Base-by-base conservation (phyloP, 306 rosid genomes). In the Dryas drummondii region DNA sequence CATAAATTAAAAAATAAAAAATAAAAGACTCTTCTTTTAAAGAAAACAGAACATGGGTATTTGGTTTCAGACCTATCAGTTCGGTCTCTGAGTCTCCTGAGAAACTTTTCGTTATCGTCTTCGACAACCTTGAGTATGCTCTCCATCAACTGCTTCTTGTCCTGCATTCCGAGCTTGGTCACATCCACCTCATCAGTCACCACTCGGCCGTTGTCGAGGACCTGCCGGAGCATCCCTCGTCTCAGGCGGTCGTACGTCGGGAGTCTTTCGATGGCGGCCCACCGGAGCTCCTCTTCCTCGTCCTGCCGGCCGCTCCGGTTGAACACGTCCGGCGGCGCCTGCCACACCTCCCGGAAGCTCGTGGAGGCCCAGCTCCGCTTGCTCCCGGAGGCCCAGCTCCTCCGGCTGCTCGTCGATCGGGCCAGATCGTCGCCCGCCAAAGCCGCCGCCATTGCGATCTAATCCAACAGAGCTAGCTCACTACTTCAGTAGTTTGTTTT, bases 201-300 rank as follows among this genome's bases (percentile, higher is more conserved):
- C 54, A 88, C 84, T 3, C 61, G 73, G 7, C 97, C 91, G 55
- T 63, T 73, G 14, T 91, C 96, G 4, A 84, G 68, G 2, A 82
- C 96, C 37, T 79, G 83, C 50, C 77, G 80, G 4, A 91, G 74
- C 68, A 94, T 60, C 71, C 93, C 91, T 74, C 84, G 88, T 26
- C 84, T 84, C 65, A 94, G 5, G 66, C 97, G 79, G 9, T 91
- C 97, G 77, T 86, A 94, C 1, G 98, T 91, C 1, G 98, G 97
- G 63, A 94, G 96, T 68, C 97, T 81, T 82, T 94, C 93, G 17
- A 91, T 80, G 5, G 98, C 90, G 0, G 97, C 98, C 98, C 97
- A 94, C 73, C 78, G 82, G 19, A 94, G 87, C 61, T 90, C 91
- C 42, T 88, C 94, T 51, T 91, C 92, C 7, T 85, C 85, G 1